phyloP scores from a whole-genome alignment of 345 rosid genomes.

The Syzygium aqueum region DNA sequence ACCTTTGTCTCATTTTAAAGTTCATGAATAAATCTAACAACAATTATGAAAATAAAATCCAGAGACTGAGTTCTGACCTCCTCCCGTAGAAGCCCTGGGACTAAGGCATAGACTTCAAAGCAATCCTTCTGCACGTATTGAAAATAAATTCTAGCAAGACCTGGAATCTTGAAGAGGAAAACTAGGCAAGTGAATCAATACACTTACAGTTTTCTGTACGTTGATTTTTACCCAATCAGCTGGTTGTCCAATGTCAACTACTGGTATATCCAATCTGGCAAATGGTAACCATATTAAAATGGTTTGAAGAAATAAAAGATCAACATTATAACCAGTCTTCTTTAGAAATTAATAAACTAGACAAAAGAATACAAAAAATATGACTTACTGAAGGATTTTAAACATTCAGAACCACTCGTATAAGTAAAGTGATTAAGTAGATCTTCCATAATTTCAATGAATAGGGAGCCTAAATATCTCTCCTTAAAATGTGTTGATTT shows the following conservation, averaged over 20 bases:
- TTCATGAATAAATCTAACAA: background rate
- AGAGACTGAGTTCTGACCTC: conserved; percentile 28
- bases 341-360: background rate
- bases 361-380: background rate
- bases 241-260: conserved; percentile 51
- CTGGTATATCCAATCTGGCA: conserved; percentile 37
- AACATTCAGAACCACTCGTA: background rate
- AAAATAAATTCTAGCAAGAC: background rate
- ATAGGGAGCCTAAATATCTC: background rate
- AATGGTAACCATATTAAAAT: background rate
- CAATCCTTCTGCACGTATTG: conserved; percentile 41
- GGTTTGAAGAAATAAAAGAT: background rate
- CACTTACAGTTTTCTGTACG: conserved; percentile 56
- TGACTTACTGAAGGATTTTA: background rate
- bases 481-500: background rate
- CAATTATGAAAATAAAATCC: background rate
- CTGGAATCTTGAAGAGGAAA: background rate
- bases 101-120: conserved; percentile 65
- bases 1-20: background rate
- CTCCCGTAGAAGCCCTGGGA: conserved; percentile 69
- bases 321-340: background rate
- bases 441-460: background rate
- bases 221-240: conserved; percentile 80
- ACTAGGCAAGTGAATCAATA: background rate
- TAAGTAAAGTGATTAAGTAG: background rate